These are phyloP conservation scores for Candida sanyiensis DNA, from an alignment of 805 yeast species.

Conservation along the genomic window DNA sequence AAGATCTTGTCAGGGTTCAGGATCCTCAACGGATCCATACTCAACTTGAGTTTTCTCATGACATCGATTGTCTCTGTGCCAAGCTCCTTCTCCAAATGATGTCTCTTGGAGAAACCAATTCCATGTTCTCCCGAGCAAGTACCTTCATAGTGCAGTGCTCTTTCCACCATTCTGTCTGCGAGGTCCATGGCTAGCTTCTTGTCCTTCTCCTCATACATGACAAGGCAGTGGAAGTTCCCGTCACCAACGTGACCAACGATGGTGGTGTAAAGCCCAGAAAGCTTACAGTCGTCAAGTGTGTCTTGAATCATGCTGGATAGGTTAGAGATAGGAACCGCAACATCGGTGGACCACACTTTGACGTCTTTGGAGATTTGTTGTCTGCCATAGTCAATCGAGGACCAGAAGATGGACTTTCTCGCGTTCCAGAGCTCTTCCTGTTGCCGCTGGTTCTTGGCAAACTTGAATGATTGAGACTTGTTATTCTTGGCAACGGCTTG, in stretches of 20 bases:
- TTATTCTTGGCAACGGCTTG: constrained; percentile 43
- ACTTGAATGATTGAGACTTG: constrained; percentile 47
- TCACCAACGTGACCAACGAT: constrained; percentile 81
- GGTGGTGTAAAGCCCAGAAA: constrained; percentile 48
- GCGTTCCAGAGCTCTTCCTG: constrained; percentile 67
- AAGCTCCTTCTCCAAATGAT: constrained; percentile 52
- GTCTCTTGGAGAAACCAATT: constrained; percentile 69
- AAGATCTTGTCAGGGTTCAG: constrained; percentile 78
- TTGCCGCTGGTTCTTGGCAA: constrained; percentile 53
- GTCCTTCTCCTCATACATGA: constrained; percentile 52
- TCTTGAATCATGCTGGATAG: constrained; percentile 56
- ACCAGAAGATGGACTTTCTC: constrained; percentile 62
- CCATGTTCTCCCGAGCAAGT: constrained; percentile 89
- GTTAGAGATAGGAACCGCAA: constrained; percentile 71
- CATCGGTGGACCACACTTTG: constrained; percentile 69
- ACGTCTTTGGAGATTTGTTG: constrained; percentile 38
- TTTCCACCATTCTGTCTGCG: constrained; percentile 55
- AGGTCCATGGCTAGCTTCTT: constrained; percentile 41
- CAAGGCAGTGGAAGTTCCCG: constrained; percentile 71
- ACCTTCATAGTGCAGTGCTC: constrained; percentile 67
- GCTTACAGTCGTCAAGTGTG: constrained; percentile 53
- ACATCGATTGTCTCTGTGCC: constrained; percentile 60
- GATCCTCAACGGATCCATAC: constrained; percentile 67
- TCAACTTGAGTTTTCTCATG: constrained; percentile 68
- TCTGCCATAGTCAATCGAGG: constrained; percentile 59